Percentiles rank a stretch among this genome's conserved stretches.
Evolutionary conservation across 2,329 filamentous ascomycete species (phyloP).

Genomic region (Aspergillus brasiliensis): DNA sequence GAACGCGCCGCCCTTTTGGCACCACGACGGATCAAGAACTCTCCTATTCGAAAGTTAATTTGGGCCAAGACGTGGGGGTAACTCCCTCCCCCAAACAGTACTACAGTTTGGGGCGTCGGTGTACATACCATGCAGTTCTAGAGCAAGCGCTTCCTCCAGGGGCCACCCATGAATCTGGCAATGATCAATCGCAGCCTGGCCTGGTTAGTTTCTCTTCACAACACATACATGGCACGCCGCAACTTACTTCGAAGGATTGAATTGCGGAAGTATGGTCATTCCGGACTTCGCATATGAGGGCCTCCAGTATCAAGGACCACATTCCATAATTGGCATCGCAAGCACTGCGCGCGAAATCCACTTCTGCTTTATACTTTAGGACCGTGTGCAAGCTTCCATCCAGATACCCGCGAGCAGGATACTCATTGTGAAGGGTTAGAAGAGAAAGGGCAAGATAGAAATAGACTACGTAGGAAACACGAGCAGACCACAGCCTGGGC

Average conservation of each 20-base stretch:
- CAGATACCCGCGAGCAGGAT: constrained; percentile 46
- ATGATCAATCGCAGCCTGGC: constrained; percentile 63
- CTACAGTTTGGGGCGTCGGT: background rate
- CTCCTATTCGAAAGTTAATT: constrained; percentile 33
- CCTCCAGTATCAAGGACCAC: constrained; percentile 59
- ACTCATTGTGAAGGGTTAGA: constrained; percentile 46
- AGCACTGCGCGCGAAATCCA: constrained; percentile 55
- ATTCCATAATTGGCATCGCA: constrained; percentile 63
- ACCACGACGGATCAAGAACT: constrained; percentile 59
- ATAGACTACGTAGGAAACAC: constrained; percentile 45
- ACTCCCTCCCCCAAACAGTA: too few relatives aligned
- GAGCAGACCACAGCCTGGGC: constrained; percentile 50
- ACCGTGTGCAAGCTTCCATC: constrained; percentile 53
- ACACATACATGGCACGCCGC: background rate
- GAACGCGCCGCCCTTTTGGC: constrained; percentile 61
- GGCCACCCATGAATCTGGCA: constrained; percentile 59
- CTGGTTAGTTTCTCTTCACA: background rate
- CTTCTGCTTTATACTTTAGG: constrained; percentile 51
- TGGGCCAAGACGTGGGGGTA: background rate
- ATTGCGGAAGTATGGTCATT: constrained; percentile 50
- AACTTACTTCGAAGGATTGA: constrained; percentile 37
- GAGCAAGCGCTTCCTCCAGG: constrained; percentile 61
- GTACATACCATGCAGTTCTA: constrained; percentile 59
- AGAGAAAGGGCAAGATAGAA: constrained; percentile 51
- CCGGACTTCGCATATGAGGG: constrained; percentile 55